Percentiles rank a stretch among this genome's conserved stretches.
These are phyloP conservation scores for Lycium barbarum DNA, from an alignment of 257 asterid species.

Conservation along the genomic window DNA sequence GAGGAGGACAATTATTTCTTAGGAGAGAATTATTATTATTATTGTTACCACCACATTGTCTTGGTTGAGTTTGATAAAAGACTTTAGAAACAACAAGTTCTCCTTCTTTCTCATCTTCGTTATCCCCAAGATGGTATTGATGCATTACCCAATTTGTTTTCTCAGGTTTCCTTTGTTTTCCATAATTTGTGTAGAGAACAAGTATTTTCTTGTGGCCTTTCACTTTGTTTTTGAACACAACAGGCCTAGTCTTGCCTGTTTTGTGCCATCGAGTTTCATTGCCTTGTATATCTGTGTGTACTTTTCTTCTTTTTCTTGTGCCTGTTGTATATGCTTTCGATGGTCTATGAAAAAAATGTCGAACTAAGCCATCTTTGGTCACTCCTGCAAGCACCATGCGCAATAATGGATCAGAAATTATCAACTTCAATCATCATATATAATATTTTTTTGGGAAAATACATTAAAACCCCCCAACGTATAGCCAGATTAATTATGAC, in stretches of 20 bases:
- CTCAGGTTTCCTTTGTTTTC: slow-evolving; percentile 54
- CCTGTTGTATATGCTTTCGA: slow-evolving; percentile 61
- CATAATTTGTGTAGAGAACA: slow-evolving; percentile 55
- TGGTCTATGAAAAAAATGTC: slow-evolving; percentile 58
- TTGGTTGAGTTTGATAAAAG: slow-evolving; percentile 56
- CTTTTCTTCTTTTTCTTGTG: slow-evolving; percentile 56
- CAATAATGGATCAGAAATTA: too few species aligned
- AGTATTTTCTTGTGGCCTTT: slow-evolving; percentile 60
- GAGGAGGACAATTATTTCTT: slow-evolving; percentile 35
- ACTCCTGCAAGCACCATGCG: slow-evolving; percentile 40
- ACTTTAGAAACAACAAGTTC: slow-evolving; percentile 56
- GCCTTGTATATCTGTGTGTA: slow-evolving; percentile 47
- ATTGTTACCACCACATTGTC: slow-evolving; percentile 43
- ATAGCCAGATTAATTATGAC: too few species aligned
- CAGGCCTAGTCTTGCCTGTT: slow-evolving; percentile 56
- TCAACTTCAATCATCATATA: not conserved
- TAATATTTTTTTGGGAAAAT: too few species aligned
- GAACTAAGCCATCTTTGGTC: slow-evolving; percentile 49
- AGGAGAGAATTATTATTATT: not conserved
- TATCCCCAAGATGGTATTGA: slow-evolving; percentile 57
- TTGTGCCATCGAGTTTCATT: slow-evolving; percentile 59
- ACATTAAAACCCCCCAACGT: too few species aligned
- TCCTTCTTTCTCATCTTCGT: slow-evolving; percentile 59
- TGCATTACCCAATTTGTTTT: slow-evolving; percentile 63
- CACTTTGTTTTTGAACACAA: slow-evolving; percentile 44